Evolutionary conservation across 306 rosid genomes (phyloP).

Genomic region (Glycine latifolia): DNA sequence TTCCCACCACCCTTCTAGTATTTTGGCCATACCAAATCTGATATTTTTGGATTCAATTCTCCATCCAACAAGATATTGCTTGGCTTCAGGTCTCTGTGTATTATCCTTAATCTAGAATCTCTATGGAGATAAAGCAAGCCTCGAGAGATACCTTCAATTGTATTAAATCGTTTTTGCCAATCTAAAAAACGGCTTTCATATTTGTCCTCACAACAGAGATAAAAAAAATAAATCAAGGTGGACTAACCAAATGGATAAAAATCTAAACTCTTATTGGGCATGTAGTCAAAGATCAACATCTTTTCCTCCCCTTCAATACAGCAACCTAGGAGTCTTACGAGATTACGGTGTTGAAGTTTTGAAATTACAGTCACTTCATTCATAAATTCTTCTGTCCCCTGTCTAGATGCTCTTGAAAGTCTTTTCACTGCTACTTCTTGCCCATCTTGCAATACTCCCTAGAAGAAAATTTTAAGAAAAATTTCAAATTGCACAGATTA

Average conservation of each 20-base stretch:
- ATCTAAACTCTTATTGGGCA: conserved; percentile 52
- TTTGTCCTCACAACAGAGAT: too few species aligned
- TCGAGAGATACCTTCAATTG: background rate
- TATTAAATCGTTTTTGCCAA: background rate
- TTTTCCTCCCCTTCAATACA: conserved; percentile 48
- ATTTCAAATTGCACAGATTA: background rate
- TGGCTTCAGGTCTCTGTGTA: conserved; percentile 42
- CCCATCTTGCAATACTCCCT: background rate
- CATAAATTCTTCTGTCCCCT: conserved; percentile 15
- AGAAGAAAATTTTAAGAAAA: background rate
- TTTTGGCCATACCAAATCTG: background rate
- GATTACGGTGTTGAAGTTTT: conserved; percentile 14
- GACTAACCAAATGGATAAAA: background rate
- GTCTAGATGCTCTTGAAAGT: background rate
- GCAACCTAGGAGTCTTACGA: conserved; percentile 26
- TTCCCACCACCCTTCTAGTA: background rate
- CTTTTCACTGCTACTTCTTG: conserved; percentile 1
- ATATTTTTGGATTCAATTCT: conserved; percentile 2
- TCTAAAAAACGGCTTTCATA: background rate
- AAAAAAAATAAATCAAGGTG: too few species aligned
- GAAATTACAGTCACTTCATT: conserved; percentile 9
- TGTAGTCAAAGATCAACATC: conserved; percentile 49
- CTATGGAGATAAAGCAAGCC: background rate
- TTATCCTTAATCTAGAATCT: conserved; percentile 47
- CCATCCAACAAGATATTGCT: conserved; percentile 42